phyloP scores from a whole-genome alignment of 345 rosid species.

The Heritiera littoralis region DNA sequence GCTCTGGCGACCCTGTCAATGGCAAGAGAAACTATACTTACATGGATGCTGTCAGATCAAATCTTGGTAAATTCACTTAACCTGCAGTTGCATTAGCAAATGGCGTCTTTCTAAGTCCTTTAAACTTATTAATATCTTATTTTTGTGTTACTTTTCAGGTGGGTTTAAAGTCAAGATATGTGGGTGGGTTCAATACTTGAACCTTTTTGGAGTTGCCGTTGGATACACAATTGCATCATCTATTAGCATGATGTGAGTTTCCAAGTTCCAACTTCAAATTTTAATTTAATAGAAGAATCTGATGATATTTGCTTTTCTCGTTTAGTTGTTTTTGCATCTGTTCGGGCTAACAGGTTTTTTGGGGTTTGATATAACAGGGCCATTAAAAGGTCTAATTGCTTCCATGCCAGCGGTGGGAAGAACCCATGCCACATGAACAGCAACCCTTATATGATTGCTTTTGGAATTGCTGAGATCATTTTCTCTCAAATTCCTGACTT shows the following conservation, averaged over 20 bases:
- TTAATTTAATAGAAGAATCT: not conserved
- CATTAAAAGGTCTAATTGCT: conserved; percentile 52
- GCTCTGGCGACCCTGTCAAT: conserved; percentile 41
- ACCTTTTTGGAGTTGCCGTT: conserved; percentile 70
- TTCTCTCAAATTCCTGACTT: conserved; percentile 71
- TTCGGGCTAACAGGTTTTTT: not conserved
- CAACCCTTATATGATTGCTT: conserved; percentile 57
- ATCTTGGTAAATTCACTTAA: conserved; percentile 17
- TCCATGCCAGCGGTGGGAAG: conserved; percentile 38
- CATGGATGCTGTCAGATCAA: conserved; percentile 54
- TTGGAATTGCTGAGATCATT: conserved; percentile 48
- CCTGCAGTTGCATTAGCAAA: not conserved
- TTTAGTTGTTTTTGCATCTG: conserved; percentile 4
- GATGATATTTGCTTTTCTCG: not conserved
- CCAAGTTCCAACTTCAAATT: not conserved
- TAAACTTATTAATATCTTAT: not conserved
- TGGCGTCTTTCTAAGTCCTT: not conserved
- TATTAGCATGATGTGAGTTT: conserved; percentile 35
- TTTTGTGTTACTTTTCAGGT: conserved; percentile 38
- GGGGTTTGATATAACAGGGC: conserved; percentile 42
- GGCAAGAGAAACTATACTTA: conserved; percentile 65
- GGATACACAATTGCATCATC: conserved; percentile 72
- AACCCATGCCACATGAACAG: conserved; percentile 45
- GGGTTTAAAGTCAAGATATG: conserved; percentile 59
- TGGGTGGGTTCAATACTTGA: conserved; percentile 64